phyloP scores from a whole-genome alignment of 2,329 filamentous ascomycete genomes.

The Xylariaceae sp. region DNA sequence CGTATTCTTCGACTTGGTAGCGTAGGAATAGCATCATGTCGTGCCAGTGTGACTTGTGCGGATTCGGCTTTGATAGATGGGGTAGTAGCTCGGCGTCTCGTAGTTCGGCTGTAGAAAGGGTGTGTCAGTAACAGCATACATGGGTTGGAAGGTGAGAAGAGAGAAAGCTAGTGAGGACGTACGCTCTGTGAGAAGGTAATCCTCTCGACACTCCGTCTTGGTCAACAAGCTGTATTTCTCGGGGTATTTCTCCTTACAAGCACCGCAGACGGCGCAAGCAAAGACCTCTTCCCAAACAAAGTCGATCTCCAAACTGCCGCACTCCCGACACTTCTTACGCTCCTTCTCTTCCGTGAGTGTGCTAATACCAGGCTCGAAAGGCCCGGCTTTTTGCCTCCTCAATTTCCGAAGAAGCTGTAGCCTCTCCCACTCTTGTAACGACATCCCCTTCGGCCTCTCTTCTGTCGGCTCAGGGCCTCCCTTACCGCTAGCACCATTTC shows the following conservation, averaged over 20 bases:
- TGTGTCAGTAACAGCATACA: conserved; percentile 3
- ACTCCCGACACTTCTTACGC: conserved; percentile 79
- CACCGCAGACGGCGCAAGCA: conserved; percentile 66
- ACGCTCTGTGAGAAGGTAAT: conserved; percentile 93
- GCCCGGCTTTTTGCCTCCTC: conserved; percentile 69
- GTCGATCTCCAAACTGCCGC: conserved; percentile 80
- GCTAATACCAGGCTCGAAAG: conserved; percentile 86
- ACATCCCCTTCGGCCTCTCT: conserved; percentile 82
- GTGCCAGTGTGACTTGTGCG: conserved; percentile 93
- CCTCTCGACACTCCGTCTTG: conserved; percentile 93
- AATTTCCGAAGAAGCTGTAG: conserved; percentile 71
- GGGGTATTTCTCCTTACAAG: conserved; percentile 83
- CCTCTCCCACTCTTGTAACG: conserved; percentile 84
- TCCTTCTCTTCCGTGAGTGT: conserved; percentile 60
- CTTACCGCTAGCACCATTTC: conserved; percentile 18
- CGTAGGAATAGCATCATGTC: conserved; percentile 98
- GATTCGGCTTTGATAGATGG: conserved; percentile 84
- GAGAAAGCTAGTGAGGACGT: conserved; percentile 34
- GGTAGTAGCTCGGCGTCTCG: conserved; percentile 82
- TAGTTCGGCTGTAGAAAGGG: conserved; percentile 65
- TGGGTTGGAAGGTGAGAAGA: not conserved
- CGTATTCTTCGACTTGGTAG: conserved; percentile 92
- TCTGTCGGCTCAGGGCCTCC: conserved; percentile 39
- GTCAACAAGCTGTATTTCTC: conserved; percentile 95
- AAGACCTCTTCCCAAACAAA: conserved; percentile 93